These are phyloP conservation scores for Penicillium expansum DNA, from an alignment of 2,329 filamentous ascomycete species.

Conservation along the genomic window DNA sequence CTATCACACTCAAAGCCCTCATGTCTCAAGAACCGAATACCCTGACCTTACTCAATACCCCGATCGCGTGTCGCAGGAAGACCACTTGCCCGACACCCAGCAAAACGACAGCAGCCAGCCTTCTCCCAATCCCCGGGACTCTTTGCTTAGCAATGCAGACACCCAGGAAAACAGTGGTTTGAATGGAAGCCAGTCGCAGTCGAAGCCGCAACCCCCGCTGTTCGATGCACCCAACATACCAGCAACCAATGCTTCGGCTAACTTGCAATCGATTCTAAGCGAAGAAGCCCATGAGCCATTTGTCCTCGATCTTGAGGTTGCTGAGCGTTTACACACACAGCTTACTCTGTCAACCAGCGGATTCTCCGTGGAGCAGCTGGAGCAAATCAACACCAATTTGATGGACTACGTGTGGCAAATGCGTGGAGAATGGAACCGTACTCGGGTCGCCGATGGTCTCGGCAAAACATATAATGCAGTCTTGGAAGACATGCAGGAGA, in stretches of 20 bases:
- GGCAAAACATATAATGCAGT: constrained; percentile 70
- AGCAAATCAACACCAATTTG: constrained; percentile 84
- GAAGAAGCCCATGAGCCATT: constrained; percentile 33
- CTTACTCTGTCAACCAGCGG: constrained; percentile 69
- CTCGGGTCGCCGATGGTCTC: constrained; percentile 64
- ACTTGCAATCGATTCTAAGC: constrained; percentile 35
- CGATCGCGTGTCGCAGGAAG: constrained; percentile 54
- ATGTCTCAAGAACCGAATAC: constrained; percentile 46
- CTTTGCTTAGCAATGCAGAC: constrained; percentile 21
- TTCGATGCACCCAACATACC: constrained; percentile 37
- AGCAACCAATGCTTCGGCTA: constrained; percentile 22
- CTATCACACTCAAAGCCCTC: constrained; percentile 64
- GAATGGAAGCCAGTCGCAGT: constrained; percentile 40
- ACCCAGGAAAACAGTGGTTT: constrained; percentile 29
- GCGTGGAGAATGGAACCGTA: constrained; percentile 79
- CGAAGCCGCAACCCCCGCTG: constrained; percentile 39
- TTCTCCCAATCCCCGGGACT: constrained; percentile 29
- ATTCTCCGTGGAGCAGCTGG: constrained; percentile 86
- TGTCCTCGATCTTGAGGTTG: constrained; percentile 48
- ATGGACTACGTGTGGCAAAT: constrained; percentile 88
- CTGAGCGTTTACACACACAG: constrained; percentile 59
- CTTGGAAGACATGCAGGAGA: constrained; percentile 57
- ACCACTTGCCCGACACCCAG: constrained; percentile 65
- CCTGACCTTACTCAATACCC: constrained; percentile 54
- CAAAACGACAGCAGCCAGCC: constrained; percentile 43